phyloP scores from a whole-genome alignment of 2,329 filamentous ascomycete species.

The Arthrinium puccinioides region DNA sequence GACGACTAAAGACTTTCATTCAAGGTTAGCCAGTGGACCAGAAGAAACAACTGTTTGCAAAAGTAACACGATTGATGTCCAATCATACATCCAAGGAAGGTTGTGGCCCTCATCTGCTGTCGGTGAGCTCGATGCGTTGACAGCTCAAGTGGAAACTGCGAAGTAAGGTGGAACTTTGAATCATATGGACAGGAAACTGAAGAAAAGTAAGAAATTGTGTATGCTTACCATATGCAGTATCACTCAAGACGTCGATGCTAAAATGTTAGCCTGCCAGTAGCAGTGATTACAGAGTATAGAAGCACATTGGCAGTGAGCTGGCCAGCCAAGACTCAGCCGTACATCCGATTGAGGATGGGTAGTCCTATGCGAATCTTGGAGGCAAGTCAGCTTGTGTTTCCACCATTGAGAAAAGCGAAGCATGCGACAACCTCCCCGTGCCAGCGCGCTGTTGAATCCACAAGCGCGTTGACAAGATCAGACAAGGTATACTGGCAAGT shows the following conservation, averaged over 20 bases:
- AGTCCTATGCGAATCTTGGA: no score
- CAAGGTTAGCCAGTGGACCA: constrained; percentile 7
- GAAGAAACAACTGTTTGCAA: constrained; percentile 3
- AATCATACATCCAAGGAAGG: constrained; percentile 75
- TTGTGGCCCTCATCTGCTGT: constrained; percentile 58
- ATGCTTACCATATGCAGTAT: no score
- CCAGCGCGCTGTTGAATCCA: constrained; percentile 1
- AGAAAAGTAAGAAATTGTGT: no score
- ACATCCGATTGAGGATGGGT: no score
- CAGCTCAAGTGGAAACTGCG: constrained; percentile 84
- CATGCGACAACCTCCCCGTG: no score
- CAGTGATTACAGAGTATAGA: no score
- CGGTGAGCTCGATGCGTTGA: constrained; percentile 53
- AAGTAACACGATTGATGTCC: constrained; percentile 1
- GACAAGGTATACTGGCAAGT: constrained; percentile 87
- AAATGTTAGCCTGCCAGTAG: no score
- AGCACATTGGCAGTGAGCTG: no score
- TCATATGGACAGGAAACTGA: constrained; percentile 43
- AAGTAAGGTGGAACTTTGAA: constrained; percentile 72
- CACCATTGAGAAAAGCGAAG: constrained; percentile 14
- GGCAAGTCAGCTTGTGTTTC: constrained; percentile 10
- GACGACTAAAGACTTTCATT: no score
- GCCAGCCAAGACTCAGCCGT: no score
- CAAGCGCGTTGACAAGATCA: constrained; percentile 38
- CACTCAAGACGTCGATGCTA: no score